A percentile compares a stretch with the other conserved stretches of the same genome.
These are phyloP conservation scores for Pharnaceum exiguum DNA, from an alignment of 148 eudicot species.

Conservation along the genomic window DNA sequence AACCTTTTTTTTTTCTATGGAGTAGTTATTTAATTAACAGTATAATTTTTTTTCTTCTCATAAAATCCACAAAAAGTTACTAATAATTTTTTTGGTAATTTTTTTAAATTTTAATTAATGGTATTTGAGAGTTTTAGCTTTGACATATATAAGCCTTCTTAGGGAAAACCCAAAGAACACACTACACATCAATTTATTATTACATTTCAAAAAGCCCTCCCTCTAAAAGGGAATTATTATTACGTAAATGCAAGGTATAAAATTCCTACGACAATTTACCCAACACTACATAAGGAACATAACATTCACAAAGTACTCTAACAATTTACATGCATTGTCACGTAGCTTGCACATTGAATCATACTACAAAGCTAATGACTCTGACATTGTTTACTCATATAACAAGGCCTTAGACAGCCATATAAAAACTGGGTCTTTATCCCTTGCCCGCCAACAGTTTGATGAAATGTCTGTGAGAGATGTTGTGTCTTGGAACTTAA, in stretches of 20 bases:
- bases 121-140: too few relatives aligned
- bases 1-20: too few relatives aligned
- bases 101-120: too few relatives aligned
- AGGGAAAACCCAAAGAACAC: too few relatives aligned
- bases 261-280: not conserved
- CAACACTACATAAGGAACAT: not conserved
- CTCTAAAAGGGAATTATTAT: too few relatives aligned
- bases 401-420: conserved; percentile 37
- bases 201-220: too few relatives aligned
- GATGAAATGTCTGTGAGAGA: conserved; percentile 70
- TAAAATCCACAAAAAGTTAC: too few relatives aligned
- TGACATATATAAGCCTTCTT: too few relatives aligned
- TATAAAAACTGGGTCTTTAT: conserved; percentile 42
- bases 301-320: not conserved
- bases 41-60: too few relatives aligned
- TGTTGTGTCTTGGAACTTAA: conserved; percentile 62
- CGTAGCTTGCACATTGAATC: conserved; percentile 26
- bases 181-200: too few relatives aligned
- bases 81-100: too few relatives aligned
- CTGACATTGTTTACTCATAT: conserved; percentile 27
- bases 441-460: conserved; percentile 51
- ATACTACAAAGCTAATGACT: conserved; percentile 24
- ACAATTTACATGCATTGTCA: not conserved
- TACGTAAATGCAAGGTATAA: conserved; percentile 23
- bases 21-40: too few relatives aligned